Evolutionary conservation across 2,329 filamentous ascomycete species (phyloP).

Genomic region (Aspergillaceae sp.): DNA sequence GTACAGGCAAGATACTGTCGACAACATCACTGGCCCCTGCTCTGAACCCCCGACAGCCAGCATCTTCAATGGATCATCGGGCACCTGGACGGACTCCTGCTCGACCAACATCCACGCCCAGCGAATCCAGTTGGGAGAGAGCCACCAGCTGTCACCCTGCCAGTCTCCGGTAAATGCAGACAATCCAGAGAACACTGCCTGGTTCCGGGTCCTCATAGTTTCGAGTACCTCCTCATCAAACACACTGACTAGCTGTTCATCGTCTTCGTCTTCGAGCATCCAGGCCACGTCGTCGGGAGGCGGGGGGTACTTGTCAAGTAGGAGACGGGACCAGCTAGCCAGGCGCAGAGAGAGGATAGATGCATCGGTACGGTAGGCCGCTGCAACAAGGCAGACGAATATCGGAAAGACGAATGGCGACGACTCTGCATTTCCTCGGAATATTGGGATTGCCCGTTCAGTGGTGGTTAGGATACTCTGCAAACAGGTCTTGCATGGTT

Average conservation of each 20-base stretch:
- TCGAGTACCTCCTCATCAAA: conserved; percentile 19
- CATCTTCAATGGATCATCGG: conserved; percentile 26
- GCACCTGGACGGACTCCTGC: conserved; percentile 30
- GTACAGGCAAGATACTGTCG: conserved; percentile 29
- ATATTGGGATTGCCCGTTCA: conserved; percentile 11
- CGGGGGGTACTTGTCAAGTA: conserved; percentile 26
- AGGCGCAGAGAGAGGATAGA: conserved; percentile 24
- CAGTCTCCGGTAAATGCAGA: conserved; percentile 12
- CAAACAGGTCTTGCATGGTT: conserved; percentile 16
- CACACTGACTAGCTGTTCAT: conserved; percentile 13
- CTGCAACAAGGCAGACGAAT: conserved; percentile 27
- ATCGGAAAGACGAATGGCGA: conserved; percentile 21
- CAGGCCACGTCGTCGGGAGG: conserved; percentile 24
- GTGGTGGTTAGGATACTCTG: conserved; percentile 12
- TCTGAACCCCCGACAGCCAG: conserved; percentile 10
- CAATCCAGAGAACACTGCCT: conserved; percentile 8
- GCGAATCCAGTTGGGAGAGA: conserved; percentile 31
- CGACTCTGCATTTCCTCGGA: conserved; percentile 13
- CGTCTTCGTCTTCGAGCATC: conserved; percentile 21
- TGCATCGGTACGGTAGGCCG: conserved; percentile 13
- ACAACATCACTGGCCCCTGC: conserved; percentile 12
- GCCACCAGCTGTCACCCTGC: conserved; percentile 25
- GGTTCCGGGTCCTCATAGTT: conserved; percentile 7
- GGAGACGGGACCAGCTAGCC: conserved; percentile 27
- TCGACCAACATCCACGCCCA: conserved; percentile 37